Evolutionary conservation across 129 eudicot genomes (phyloP), one percentile per base, ranked within the genome.

Genomic region (Escallonia herrerae): DNA sequence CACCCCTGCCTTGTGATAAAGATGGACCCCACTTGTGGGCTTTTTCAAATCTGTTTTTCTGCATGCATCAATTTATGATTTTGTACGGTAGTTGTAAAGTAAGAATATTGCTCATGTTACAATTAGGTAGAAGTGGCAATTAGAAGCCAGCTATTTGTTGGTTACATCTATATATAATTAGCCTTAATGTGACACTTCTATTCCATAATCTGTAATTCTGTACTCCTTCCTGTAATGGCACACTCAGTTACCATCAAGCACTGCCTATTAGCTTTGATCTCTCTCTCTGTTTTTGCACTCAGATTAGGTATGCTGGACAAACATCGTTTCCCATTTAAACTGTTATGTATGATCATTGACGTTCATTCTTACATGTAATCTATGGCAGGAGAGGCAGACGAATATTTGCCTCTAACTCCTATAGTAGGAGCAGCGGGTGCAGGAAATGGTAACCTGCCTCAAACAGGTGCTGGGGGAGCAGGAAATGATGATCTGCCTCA

Each of bases 311-410:
- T 50, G 56, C 56, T 48, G 38, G 39, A 43, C 40, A 39, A 47
- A 33, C 58, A 8, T 63, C 61, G 12, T 11, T 15, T 47, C 69
- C 15, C 66, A 54, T 60, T 45, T 62, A 15, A 11, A 56, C 39
- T 71, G 38, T 56, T 43, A 41, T 43, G 14, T 47, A 6, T 43
- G 7, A 0, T 8, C 8, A 14, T 39, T 8, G 3, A 6, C 41
- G 40, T 50, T 67, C 55, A 8, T 46, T 43, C 49, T 59, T 49
- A n/a, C n/a, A n/a, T n/a, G n/a, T n/a, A n/a, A n/a, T n/a, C n/a
- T n/a, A n/a, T n/a, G n/a, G n/a, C n/a, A 83, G 97, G 83, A 40
- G 72, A 59, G 3, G 81, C 80, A n/a, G 68, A 62, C 15, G 55
- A 55, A 10, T 22, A 68, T 64, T n/a, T 56, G 15, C 80, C 83